These are phyloP conservation scores for Anisogramma anomala DNA, from an alignment of 2,329 filamentous ascomycete species.

Conservation along the genomic window DNA sequence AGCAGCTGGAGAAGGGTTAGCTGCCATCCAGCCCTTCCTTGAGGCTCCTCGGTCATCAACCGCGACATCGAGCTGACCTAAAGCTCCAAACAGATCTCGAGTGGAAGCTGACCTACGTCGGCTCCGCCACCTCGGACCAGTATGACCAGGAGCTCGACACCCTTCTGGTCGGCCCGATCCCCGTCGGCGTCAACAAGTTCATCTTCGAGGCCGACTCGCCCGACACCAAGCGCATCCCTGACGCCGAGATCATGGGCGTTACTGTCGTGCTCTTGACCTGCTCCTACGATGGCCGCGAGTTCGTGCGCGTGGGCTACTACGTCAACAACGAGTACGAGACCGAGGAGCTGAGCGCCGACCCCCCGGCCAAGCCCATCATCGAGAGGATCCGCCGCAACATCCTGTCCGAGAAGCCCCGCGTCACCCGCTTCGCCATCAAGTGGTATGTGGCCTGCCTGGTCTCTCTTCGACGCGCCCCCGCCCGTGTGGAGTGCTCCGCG, in stretches of 20 bases:
- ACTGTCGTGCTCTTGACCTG: conserved; percentile 95
- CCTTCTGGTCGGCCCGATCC: conserved; percentile 92
- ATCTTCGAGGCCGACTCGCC: conserved; percentile 92
- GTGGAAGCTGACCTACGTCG: conserved; percentile 98
- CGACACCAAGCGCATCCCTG: conserved; percentile 79
- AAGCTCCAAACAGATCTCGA: conserved; percentile 60
- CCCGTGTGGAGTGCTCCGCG: not conserved
- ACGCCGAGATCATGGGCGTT: conserved; percentile 90
- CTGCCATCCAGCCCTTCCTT: not conserved
- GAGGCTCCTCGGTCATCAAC: not conserved
- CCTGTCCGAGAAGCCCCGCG: conserved; percentile 90
- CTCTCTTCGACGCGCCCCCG: not conserved
- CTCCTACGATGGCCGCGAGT: conserved; percentile 91
- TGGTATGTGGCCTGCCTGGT: conserved; percentile 60
- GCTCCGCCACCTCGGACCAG: conserved; percentile 94
- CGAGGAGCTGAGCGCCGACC: conserved; percentile 77
- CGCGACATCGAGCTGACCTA: not conserved
- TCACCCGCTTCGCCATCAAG: conserved; percentile 96
- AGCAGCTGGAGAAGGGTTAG: conserved; percentile 82
- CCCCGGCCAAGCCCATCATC: conserved; percentile 81
- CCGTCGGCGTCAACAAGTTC: conserved; percentile 97
- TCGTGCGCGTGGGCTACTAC: conserved; percentile 96
- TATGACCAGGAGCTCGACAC: conserved; percentile 98
- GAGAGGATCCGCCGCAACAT: conserved; percentile 89
- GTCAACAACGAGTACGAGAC: conserved; percentile 99